Evolutionary conservation across 352 stramenopile genomes (phyloP), one percentile per base, ranked within the genome.

Genomic region (Pythium rhizo-oryzae): DNA sequence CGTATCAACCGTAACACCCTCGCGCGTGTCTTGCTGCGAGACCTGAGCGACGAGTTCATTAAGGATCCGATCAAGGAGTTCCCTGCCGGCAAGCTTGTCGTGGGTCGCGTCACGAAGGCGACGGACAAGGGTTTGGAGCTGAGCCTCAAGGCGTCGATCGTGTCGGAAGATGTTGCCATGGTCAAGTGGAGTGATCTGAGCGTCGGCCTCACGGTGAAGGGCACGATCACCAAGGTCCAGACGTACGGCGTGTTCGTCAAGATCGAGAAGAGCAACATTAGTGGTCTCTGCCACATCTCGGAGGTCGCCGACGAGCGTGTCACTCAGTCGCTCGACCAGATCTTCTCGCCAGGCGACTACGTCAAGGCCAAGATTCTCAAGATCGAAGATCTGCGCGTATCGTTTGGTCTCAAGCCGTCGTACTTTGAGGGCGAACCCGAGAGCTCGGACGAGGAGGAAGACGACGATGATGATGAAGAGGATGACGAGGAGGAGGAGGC

Each of bases 291-390:
- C 52, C 97, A 99, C 74, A 96, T 99, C 55, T 98, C 93, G 43
- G 95, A 99, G 81, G 89, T 98, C 67, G 96, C 92, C 44, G 97
- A 99, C 64, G 89, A 97, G 59, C 98, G 93, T 59, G 86, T 99
- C 65, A 97, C 94, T 51, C 96, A 98, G 67, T 65, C 87, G 69
- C 77, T 99, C 50, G 87, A 92, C 63, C 84, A 94, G 69, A 81
- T 99, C 35, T 99, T 99, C 72, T 87, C 92, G 49, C 90, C 95
- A 54, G 96, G 96, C 49, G 97, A 99, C 80, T 96, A 98, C 65
- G 95, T 99, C 24, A 99, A 99, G 84, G 88, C 97, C n/a, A 94
- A 99, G 65, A 91, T 99, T 39, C 72, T 99, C 23, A 99, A 98
- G 79, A 91, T 98, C 50, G 92, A 99, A 56, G 76, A 91, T 44